Evolutionary conservation across 2,329 filamentous ascomycete species (phyloP).

Genomic region (Xylogone sp.): DNA sequence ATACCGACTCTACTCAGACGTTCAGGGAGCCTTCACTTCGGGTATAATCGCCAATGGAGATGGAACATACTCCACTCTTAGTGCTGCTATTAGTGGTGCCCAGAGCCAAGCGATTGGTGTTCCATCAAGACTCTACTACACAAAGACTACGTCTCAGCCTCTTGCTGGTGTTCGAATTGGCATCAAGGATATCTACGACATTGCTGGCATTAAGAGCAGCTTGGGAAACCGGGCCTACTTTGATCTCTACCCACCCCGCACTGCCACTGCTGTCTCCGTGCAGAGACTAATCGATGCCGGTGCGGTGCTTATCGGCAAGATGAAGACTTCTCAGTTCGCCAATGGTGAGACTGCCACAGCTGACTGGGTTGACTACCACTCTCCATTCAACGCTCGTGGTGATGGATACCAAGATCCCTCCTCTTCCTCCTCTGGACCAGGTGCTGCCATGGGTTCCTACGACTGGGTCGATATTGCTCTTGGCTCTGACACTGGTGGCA

Average conservation of each 20-base stretch:
- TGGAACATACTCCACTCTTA: slow-evolving; percentile 38
- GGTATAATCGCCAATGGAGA: slow-evolving; percentile 32
- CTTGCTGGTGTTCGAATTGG: slow-evolving; percentile 57
- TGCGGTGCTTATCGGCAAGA: slow-evolving; percentile 49
- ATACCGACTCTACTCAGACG: slow-evolving; percentile 46
- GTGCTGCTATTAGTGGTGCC: slow-evolving; percentile 34
- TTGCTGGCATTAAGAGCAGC: slow-evolving; percentile 52
- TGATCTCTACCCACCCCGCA: slow-evolving; percentile 43
- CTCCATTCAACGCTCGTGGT: slow-evolving; percentile 38
- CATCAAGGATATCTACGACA: slow-evolving; percentile 60
- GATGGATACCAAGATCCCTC: slow-evolving; percentile 45
- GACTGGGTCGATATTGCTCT: slow-evolving; percentile 46
- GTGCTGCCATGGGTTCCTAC: slow-evolving; percentile 40
- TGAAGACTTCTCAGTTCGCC: slow-evolving; percentile 43
- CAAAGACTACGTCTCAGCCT: slow-evolving; percentile 47
- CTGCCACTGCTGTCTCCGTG: slow-evolving; percentile 44
- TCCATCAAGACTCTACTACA: slow-evolving; percentile 57
- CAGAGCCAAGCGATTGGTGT: slow-evolving; percentile 46
- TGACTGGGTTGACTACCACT: slow-evolving; percentile 41
- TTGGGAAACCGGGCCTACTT: slow-evolving; percentile 57
- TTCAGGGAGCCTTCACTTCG: slow-evolving; percentile 45
- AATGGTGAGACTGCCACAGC: slow-evolving; percentile 36
- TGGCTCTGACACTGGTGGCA: slow-evolving; percentile 46
- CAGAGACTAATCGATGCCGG: slow-evolving; percentile 57
- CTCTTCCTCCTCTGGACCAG: slow-evolving; percentile 42